phyloP scores from a whole-genome alignment of 2,329 filamentous ascomycete genomes.

The Fusarium sp. region DNA sequence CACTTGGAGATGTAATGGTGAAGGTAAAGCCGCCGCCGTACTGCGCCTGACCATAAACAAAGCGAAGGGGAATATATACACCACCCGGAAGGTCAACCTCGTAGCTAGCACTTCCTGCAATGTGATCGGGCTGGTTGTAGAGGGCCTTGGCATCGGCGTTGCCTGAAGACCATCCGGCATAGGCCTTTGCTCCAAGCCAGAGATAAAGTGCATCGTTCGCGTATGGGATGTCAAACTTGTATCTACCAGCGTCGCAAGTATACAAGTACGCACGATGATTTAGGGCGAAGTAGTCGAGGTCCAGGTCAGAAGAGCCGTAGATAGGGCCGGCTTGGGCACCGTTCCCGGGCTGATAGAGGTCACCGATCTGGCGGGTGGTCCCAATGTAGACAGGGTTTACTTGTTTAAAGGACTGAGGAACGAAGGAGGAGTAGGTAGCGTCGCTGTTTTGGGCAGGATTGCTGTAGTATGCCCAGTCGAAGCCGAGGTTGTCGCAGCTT shows the following conservation, averaged over 20 bases:
- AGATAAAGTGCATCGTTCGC: slow-evolving; percentile 6
- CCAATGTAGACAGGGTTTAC: rapidly evolving
- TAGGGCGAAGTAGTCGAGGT: background rate
- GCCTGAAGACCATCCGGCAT: rapidly evolving
- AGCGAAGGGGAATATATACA: background rate
- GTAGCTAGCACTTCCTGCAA: background rate
- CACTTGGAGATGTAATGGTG: background rate
- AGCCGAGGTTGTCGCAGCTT: background rate
- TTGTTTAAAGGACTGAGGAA: background rate
- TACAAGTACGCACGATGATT: slow-evolving; percentile 12
- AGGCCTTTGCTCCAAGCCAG: background rate
- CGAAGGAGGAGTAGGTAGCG: slow-evolving; percentile 6
- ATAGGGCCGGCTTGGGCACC: background rate
- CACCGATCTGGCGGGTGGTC: background rate
- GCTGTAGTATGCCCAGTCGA: slow-evolving; percentile 14
- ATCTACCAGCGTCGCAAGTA: slow-evolving; percentile 2
- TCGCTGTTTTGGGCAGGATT: slow-evolving; percentile 7
- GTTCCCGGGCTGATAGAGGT: background rate
- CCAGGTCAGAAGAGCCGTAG: background rate
- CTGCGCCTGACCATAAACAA: slow-evolving; percentile 6
- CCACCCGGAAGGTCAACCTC: rapidly evolving
- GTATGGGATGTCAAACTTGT: slow-evolving; percentile 12
- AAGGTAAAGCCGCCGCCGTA: slow-evolving; percentile 2
- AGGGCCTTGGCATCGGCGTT: slow-evolving; percentile 4
- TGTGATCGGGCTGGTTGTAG: slow-evolving; percentile 7